Evolutionary conservation across 306 rosid species (phyloP).

Genomic region (Dryas drummondii): DNA sequence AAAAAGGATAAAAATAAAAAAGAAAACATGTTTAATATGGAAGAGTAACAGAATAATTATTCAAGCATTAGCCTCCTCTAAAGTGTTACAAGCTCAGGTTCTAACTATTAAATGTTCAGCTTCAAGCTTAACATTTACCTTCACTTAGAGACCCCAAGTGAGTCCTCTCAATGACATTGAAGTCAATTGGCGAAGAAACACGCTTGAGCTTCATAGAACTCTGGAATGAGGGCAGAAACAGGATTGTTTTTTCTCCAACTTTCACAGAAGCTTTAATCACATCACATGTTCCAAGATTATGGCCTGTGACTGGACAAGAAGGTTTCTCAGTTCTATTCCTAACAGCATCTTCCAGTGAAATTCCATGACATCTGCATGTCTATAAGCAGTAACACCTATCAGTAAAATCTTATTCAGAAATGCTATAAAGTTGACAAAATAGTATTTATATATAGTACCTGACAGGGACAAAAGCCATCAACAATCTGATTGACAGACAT

Average conservation of each 20-base stretch:
- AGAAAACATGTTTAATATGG: too few species aligned
- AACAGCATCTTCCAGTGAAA: constrained; percentile 43
- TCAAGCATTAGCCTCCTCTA: too few species aligned
- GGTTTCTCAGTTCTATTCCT: constrained; percentile 26
- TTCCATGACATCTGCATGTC: constrained; percentile 86
- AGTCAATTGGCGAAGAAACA: constrained; percentile 50
- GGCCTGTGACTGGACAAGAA: constrained; percentile 59
- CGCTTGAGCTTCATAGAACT: constrained; percentile 37
- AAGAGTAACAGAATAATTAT: too few species aligned
- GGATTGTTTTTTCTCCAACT: constrained; percentile 60
- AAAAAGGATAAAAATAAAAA: too few species aligned
- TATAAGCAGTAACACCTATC: constrained; percentile 30
- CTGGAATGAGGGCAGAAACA: constrained; percentile 60
- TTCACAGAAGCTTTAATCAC: constrained; percentile 51
- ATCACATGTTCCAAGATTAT: constrained; percentile 46
- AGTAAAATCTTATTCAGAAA: constrained; percentile 26
- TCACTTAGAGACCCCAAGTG: constrained; percentile 65
- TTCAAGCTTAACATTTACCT: constrained; percentile 42
- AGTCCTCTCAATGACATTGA: constrained; percentile 55
- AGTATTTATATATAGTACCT: constrained; percentile 37
- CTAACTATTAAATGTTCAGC: not conserved
- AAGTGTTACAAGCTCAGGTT: too few species aligned
- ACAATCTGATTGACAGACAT: constrained; percentile 44
- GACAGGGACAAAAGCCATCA: constrained; percentile 52
- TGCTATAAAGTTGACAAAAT: not conserved